Evolutionary conservation across 768 basidiomycete species (phyloP).

Genomic region (Tylopilus balloui): DNA sequence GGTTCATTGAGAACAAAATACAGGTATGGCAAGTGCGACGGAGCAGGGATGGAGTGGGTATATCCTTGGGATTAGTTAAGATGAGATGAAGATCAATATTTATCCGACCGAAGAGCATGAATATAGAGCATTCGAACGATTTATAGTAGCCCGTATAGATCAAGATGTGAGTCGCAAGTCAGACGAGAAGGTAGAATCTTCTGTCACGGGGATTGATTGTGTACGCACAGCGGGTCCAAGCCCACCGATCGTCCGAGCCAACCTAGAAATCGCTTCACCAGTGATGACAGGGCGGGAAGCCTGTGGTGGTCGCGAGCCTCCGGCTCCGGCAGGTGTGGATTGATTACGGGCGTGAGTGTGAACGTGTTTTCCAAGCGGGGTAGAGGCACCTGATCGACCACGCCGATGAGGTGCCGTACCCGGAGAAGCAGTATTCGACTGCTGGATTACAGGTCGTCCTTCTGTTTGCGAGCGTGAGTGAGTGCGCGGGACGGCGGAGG

Average conservation of each 20-base stretch:
- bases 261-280: slow-evolving; percentile 61
- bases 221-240: slow-evolving; percentile 24
- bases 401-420: slow-evolving; percentile 24
- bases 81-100: slow-evolving; percentile 12
- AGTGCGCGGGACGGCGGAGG: slow-evolving; percentile 25
- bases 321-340: slow-evolving; percentile 48
- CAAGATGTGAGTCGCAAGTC: slow-evolving; percentile 4
- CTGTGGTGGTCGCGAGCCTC: slow-evolving; percentile 40
- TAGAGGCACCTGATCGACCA: slow-evolving; percentile 43
- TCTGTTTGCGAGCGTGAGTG: slow-evolving; percentile 59
- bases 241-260: slow-evolving; percentile 59
- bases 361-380: slow-evolving; percentile 38
- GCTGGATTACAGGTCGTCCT: slow-evolving; percentile 38
- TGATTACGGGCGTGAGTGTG: slow-evolving; percentile 51
- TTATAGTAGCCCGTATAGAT: slow-evolving; percentile 11
- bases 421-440: slow-evolving; percentile 26
- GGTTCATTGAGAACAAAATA: slow-evolving; percentile 14
- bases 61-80: slow-evolving; percentile 14
- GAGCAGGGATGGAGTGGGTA: slow-evolving; percentile 23
- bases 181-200: slow-evolving; percentile 26
- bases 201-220: slow-evolving; percentile 23
- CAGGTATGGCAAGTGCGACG: slow-evolving; percentile 16
- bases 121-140: slow-evolving; percentile 12
- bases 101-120: slow-evolving; percentile 18
- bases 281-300: slow-evolving; percentile 65